Percentiles rank a stretch among this genome's conserved stretches.
Conservation (phyloP, 2,329 filamentous ascomycete genomes). For the Akanthomyces uredinophilus region DNA sequence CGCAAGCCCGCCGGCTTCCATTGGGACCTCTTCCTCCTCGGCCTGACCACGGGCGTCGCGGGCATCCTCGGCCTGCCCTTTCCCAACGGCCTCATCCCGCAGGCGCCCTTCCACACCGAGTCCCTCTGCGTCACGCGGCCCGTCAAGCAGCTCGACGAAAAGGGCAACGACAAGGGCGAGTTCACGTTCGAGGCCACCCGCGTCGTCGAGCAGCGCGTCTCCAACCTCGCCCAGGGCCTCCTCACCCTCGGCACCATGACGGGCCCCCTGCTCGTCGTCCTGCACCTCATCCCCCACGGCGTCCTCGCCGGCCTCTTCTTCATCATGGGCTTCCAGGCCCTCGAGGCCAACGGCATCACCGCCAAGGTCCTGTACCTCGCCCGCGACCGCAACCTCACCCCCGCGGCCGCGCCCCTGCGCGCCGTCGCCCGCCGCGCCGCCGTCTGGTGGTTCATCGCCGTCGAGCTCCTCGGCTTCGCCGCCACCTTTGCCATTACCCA, state of each 20-base stretch:
- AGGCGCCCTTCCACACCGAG: slow-evolving; percentile 77
- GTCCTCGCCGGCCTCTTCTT: slow-evolving; percentile 80
- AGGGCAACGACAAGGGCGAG: slow-evolving; percentile 51
- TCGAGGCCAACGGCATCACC: slow-evolving; percentile 73
- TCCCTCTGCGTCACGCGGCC: slow-evolving; percentile 67
- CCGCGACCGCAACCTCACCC: slow-evolving; percentile 59
- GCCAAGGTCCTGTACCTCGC: slow-evolving; percentile 66
- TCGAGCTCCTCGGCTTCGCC: slow-evolving; percentile 66
- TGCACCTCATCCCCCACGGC: slow-evolving; percentile 74
- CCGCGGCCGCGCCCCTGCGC: slow-evolving; percentile 53
- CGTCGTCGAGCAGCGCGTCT: slow-evolving; percentile 73
- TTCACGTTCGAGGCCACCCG: slow-evolving; percentile 48
- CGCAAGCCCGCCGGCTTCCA: slow-evolving; percentile 79
- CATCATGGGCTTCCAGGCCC: slow-evolving; percentile 75
- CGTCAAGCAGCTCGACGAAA: slow-evolving; percentile 48
- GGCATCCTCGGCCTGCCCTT: slow-evolving; percentile 74
- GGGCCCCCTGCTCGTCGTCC: slow-evolving; percentile 65
- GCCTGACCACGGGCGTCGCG: slow-evolving; percentile 69
- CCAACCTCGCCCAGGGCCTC: slow-evolving; percentile 72
- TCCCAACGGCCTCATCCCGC: slow-evolving; percentile 77
- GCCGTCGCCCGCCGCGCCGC: slow-evolving; percentile 55
- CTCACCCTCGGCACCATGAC: slow-evolving; percentile 76
- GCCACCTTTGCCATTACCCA: slow-evolving; percentile 80
- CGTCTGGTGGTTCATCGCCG: slow-evolving; percentile 65
- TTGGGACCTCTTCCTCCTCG: slow-evolving; percentile 79